Evolutionary conservation across 2,329 filamentous ascomycete species (phyloP), one percentile per base, ranked within the genome.

Genomic region (Fusarium sp.): DNA sequence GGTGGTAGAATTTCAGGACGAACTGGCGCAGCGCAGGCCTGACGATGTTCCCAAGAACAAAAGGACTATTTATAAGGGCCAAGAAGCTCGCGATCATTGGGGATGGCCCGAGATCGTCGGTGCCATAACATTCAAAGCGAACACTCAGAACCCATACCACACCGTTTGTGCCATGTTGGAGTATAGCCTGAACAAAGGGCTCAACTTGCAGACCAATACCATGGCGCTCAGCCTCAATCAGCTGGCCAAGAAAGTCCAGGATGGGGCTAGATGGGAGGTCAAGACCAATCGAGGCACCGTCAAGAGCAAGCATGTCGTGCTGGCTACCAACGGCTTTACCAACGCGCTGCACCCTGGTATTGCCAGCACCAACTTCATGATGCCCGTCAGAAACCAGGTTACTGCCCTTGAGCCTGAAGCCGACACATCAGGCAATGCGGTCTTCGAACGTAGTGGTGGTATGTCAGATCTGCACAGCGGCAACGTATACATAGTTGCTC

Each of bases 271-370:
- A 0, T 68, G 65, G 65, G 39, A 68, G 7, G 58, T 68, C 28
- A 68, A 68, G 59, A 68, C 65, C 0, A 68, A 55, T 2, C 28
- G 65, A 3, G 65, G 65, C 4, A 60, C 52, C 2, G 59, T 68
- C 18, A 68, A 68, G 28, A 51, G 58, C 31, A 68, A 54, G 4
- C 48, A 68, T 16, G 65, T 68, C 3, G 65, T 68, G 2, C 64
- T 68, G 3, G 65, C 65, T 3, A 68, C 65, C 11, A 68, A 68
- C 13, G 65, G 65, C 9, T 68, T 68, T 31, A 68, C 65, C 0
- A 53, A 62, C 1, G 65, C 65, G 12, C 37, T 68, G 0, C 65
- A 68, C 7, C 59, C 65, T 0, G 65, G 65, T 0, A 54, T 68
- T 6, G 65, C 65, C 3, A 54, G 59, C 34, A 68, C 65, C 3